Conservation (phyloP, 163 green algal species). For the Volvox carteri region DNA sequence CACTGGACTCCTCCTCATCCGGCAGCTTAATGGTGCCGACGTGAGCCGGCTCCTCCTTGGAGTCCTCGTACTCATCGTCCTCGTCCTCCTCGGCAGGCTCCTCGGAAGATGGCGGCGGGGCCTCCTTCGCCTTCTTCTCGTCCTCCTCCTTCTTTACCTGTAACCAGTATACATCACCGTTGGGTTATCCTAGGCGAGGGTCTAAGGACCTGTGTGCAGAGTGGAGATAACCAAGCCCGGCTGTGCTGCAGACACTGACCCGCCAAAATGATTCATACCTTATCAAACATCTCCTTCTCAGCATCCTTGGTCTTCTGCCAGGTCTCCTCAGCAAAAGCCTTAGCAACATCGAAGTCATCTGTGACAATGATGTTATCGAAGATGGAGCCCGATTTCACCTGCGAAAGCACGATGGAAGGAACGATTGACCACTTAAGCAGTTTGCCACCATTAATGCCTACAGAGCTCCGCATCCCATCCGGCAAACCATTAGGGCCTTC, state of each 20-base stretch:
- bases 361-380: constrained; percentile 95
- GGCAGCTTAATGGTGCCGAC: constrained; percentile 39
- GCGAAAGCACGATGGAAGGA: no score
- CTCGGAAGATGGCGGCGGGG: neutral
- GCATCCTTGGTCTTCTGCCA: constrained; percentile 81
- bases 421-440: no score
- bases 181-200: no score
- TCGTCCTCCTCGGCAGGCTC: constrained; percentile 11
- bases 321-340: constrained; percentile 85
- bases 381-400: constrained; percentile 88
- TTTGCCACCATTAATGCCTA: no score
- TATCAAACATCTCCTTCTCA: constrained; percentile 82
- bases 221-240: no score
- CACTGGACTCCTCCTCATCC: constrained; percentile 6
- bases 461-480: no score
- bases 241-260: no score
- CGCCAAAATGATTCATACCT: no score
- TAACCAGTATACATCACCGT: no score
- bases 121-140: constrained; percentile 15
- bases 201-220: no score
- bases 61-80: constrained; percentile 46
- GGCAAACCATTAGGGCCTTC: no score
- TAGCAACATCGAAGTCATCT: constrained; percentile 82
- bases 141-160: constrained; percentile 57
- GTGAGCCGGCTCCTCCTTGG: constrained; percentile 32